Conservation (phyloP, 1,284 basidiomycete genomes). For the Cutaneotrichosporon arboriforme region DNA sequence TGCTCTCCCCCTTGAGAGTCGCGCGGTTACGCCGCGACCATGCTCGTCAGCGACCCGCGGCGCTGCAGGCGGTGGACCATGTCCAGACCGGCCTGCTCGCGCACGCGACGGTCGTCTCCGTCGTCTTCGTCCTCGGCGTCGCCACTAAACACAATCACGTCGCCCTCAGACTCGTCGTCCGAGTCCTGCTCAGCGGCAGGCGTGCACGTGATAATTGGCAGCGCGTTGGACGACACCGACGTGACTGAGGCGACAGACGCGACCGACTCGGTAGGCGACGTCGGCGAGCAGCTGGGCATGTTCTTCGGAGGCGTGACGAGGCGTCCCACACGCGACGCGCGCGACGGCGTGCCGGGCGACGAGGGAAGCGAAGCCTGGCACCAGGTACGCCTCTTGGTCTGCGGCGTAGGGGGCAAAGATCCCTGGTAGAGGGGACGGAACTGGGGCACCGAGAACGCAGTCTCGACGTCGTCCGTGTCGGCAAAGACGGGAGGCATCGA, state of each 20-base stretch:
- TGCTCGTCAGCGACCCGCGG: not conserved
- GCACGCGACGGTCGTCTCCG: conserved; percentile 26
- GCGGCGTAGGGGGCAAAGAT: conserved; percentile 8
- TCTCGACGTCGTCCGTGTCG: not conserved
- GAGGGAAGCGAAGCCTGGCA: conserved; percentile 3
- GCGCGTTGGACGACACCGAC: conserved; percentile 24
- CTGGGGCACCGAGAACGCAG: not conserved
- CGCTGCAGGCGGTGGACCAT: conserved; percentile 8
- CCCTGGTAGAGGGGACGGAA: not conserved
- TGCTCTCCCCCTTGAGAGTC: not conserved
- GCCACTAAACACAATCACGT: conserved; percentile 22
- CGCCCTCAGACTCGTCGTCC: conserved; percentile 33
- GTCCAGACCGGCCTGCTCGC: conserved; percentile 29
- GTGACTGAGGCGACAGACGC: conserved; percentile 21
- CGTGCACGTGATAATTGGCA: conserved; percentile 46
- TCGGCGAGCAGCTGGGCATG: conserved; percentile 12
- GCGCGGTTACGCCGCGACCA: not conserved
- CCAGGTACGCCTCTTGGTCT: conserved; percentile 2
- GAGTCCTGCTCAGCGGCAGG: conserved; percentile 42
- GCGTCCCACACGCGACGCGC: not conserved
- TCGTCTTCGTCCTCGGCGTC: conserved; percentile 23
- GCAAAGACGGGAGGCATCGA: conserved; percentile 28
- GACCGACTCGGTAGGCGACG: conserved; percentile 25
- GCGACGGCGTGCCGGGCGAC: not conserved
- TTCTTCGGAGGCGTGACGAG: conserved; percentile 4